Conservation (phyloP, 345 rosid species). For the Eucalyptus guilfoylei region DNA sequence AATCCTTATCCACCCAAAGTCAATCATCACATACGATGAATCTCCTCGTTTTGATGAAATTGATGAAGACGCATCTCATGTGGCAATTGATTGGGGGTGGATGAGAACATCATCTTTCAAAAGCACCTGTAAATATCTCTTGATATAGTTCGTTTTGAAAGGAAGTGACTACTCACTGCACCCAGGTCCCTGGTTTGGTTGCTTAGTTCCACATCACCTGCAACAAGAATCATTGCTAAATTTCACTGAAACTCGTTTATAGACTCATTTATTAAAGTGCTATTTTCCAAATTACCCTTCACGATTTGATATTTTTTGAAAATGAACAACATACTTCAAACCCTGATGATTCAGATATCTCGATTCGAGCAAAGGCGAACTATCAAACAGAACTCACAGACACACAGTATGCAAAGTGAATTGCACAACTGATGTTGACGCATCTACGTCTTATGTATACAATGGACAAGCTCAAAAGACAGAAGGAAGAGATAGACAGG, state of each 20-base stretch:
- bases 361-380: neutral
- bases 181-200: neutral
- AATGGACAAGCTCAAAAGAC: neutral
- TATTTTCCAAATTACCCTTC: neutral
- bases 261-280: neutral
- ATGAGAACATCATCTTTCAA: neutral
- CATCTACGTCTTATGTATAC: neutral
- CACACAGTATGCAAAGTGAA: neutral
- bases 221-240: neutral
- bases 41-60: neutral
- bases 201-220: neutral
- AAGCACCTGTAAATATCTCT: neutral
- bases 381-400: neutral
- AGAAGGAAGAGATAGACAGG: neutral
- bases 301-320: too few relatives aligned
- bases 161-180: neutral
- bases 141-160: neutral
- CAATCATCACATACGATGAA: neutral
- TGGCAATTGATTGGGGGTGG: neutral
- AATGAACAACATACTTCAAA: neutral
- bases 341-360: neutral
- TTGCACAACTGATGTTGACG: neutral
- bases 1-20: neutral
- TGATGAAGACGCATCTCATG: neutral
- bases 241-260: accelerated